phyloP scores from a whole-genome alignment of 169 alveolate genomes.

The Eimeria zaria region DNA sequence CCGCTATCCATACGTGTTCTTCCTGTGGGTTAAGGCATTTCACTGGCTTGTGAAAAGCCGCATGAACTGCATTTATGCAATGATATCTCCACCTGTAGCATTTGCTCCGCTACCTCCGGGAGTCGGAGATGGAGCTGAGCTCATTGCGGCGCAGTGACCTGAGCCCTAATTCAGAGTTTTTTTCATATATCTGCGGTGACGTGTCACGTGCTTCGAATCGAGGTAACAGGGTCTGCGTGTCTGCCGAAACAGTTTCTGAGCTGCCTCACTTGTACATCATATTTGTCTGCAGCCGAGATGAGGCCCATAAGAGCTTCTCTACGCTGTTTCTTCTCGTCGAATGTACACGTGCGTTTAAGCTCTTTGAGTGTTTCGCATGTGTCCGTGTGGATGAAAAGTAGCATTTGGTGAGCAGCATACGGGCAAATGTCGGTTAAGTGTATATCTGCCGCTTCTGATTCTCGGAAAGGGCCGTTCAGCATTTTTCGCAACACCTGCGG shows the following conservation, averaged over 20 bases:
- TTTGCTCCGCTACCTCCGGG: not conserved
- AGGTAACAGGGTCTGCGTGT: not conserved
- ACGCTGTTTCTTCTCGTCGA: slow-evolving; percentile 40
- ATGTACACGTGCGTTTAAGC: not conserved
- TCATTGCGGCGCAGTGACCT: not conserved
- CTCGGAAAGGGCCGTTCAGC: slow-evolving; percentile 79
- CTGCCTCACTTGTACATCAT: slow-evolving; percentile 69
- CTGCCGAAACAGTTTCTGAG: not conserved
- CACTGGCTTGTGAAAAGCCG: too few species aligned
- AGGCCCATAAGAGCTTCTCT: slow-evolving; percentile 74
- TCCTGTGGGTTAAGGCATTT: not conserved
- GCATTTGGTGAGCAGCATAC: slow-evolving; percentile 75
- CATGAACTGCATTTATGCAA: not conserved
- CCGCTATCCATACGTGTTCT: not conserved
- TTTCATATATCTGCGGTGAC: too few species aligned
- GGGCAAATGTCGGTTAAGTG: slow-evolving; percentile 70
- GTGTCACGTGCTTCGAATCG: not conserved
- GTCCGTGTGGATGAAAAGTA: slow-evolving; percentile 76
- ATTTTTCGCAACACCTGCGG: slow-evolving; percentile 79
- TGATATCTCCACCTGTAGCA: not conserved
- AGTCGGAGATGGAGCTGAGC: not conserved
- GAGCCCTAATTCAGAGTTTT: too few species aligned
- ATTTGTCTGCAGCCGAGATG: slow-evolving; percentile 82
- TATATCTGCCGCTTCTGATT: slow-evolving; percentile 73
- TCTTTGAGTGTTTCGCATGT: slow-evolving; percentile 57